Evolutionary conservation across 2,329 filamentous ascomycete genomes (phyloP).

Genomic region (Aspergillus niger): DNA sequence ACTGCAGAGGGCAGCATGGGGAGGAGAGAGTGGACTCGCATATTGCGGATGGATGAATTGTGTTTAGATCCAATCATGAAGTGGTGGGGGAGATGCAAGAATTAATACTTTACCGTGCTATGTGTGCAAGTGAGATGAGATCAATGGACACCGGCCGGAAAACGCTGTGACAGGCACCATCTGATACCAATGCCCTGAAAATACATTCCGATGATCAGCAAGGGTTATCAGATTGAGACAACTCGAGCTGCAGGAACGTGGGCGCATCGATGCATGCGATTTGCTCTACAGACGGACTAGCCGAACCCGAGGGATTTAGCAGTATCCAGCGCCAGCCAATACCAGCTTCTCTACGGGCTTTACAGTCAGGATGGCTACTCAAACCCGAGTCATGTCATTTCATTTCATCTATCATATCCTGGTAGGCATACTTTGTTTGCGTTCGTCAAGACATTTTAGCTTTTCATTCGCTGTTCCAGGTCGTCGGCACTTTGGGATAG

Average conservation of each 20-base stretch:
- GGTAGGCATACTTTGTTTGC: neutral
- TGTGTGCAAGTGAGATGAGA: neutral
- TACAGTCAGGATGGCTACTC: neutral
- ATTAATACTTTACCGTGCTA: too few relatives aligned
- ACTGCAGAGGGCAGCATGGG: conserved; percentile 22
- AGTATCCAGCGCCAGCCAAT: neutral
- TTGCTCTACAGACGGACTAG: neutral
- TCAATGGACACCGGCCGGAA: neutral
- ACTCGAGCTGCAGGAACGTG: neutral
- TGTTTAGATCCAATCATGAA: too few relatives aligned
- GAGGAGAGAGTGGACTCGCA: neutral
- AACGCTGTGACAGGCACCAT: neutral
- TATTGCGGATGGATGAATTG: neutral
- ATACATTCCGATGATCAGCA: too few relatives aligned
- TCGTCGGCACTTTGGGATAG: conserved; percentile 65
- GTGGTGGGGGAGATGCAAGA: neutral
- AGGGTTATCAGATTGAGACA: neutral
- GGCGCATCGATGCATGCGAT: neutral
- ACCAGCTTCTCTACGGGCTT: neutral
- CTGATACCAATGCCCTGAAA: too few relatives aligned
- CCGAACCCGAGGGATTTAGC: neutral
- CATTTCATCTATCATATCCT: conserved; percentile 3
- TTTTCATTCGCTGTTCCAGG: conserved; percentile 50
- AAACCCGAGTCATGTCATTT: neutral
- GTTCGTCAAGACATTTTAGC: neutral